Percentiles rank a stretch among this genome's conserved stretches.
These are phyloP conservation scores for Plasmodium adleri DNA, from an alignment of 169 alveolate species.

Conservation along the genomic window DNA sequence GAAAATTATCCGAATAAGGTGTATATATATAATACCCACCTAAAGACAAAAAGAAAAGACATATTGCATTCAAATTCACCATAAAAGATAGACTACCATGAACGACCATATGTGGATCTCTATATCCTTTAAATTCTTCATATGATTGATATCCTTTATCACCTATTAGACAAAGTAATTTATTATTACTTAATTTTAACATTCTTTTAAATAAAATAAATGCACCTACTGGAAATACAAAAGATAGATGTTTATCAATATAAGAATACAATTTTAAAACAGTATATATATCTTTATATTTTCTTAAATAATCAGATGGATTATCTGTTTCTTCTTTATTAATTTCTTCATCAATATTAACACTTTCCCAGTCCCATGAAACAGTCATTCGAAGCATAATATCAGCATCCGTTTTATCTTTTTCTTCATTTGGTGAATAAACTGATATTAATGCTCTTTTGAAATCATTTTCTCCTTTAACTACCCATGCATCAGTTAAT, in stretches of 20 bases:
- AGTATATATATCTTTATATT: slow-evolving; percentile 74
- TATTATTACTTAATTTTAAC: slow-evolving; percentile 79
- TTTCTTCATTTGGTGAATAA: slow-evolving; percentile 88
- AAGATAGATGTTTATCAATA: slow-evolving; percentile 81
- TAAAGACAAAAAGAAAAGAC: slow-evolving; percentile 81
- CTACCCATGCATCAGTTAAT: slow-evolving; percentile 87
- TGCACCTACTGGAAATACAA: slow-evolving; percentile 88
- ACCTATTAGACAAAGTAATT: slow-evolving; percentile 85
- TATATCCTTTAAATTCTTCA: slow-evolving; percentile 84
- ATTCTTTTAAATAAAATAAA: slow-evolving; percentile 82
- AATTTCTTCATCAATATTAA: slow-evolving; percentile 66
- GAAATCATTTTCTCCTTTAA: slow-evolving; percentile 77
- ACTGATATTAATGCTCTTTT: slow-evolving; percentile 85
- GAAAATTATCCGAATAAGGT: slow-evolving; percentile 88
- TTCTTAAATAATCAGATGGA: slow-evolving; percentile 74
- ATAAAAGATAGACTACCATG: slow-evolving; percentile 90
- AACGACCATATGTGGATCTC: slow-evolving; percentile 89
- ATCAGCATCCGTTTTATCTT: slow-evolving; percentile 89
- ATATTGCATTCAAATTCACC: slow-evolving; percentile 88
- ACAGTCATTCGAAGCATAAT: slow-evolving; percentile 91
- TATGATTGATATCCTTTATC: slow-evolving; percentile 90
- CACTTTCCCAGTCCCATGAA: slow-evolving; percentile 84
- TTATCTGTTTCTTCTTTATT: slow-evolving; percentile 29
- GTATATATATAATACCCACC: slow-evolving; percentile 88
- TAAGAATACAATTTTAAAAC: slow-evolving; percentile 80